A percentile compares a stretch with the other conserved stretches of the same genome.
These are phyloP conservation scores for Parascedosporium putredinis DNA, from an alignment of 2,329 filamentous ascomycete genomes.

Conservation along the genomic window DNA sequence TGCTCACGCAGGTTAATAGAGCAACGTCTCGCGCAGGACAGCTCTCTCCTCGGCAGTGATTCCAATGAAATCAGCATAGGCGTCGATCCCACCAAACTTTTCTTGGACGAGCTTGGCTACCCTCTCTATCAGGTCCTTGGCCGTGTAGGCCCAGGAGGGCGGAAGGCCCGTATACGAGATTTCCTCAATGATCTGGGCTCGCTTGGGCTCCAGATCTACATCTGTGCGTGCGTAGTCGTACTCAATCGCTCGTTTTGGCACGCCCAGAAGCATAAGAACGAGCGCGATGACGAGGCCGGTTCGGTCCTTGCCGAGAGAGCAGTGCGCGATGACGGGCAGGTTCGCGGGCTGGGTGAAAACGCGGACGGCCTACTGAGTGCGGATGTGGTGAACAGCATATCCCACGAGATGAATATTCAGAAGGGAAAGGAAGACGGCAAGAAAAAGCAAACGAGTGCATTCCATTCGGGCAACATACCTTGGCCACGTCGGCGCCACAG, in stretches of 20 bases:
- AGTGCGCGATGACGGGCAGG: constrained; percentile 65
- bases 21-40: constrained; percentile 28
- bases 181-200: constrained; percentile 54
- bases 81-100: constrained; percentile 54
- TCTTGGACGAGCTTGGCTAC: constrained; percentile 47
- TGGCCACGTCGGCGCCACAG: constrained; percentile 50
- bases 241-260: constrained; percentile 50
- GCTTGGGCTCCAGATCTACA: constrained; percentile 47
- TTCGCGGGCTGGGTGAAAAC: constrained; percentile 23
- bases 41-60: constrained; percentile 34
- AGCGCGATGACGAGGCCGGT: constrained; percentile 60
- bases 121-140: constrained; percentile 49
- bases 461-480: too few relatives aligned
- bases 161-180: constrained; percentile 60
- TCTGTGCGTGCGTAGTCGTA: constrained; percentile 63
- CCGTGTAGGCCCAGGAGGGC: constrained; percentile 61
- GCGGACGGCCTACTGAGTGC: constrained; percentile 14
- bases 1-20: constrained; percentile 12
- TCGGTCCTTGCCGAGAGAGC: constrained; percentile 82
- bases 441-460: neutral
- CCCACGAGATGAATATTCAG: too few relatives aligned
- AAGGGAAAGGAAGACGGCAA: constrained; percentile 1
- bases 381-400: too few relatives aligned
- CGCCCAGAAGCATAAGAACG: constrained; percentile 50
- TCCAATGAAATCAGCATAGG: constrained; percentile 56